Evolutionary conservation across 495 filamentous ascomycete species (phyloP), one percentile per base, ranked within the genome.

Genomic region (Penicillium verhagenii): DNA sequence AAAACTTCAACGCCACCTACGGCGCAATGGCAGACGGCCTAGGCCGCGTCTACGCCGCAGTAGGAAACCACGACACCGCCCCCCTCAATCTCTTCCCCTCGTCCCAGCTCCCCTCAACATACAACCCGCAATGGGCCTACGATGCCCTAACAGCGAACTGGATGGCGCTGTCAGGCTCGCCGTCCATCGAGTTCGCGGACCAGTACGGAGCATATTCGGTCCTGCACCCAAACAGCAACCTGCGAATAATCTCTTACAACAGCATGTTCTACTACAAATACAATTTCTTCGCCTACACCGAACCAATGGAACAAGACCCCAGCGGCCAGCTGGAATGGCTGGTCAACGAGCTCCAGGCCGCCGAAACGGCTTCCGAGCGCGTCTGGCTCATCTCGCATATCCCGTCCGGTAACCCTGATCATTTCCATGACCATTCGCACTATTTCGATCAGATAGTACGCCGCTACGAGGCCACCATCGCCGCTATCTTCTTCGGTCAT

Each of bases 171-270:
- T 74, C 80, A 26, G 72, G 74, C 1, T 21, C 60, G 3, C 33
- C 57, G 1, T 75, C 75, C 23, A 59, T 70, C 2, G 44, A 68
- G 16, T 65, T 63, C 16, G 68, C 68, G 1, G 56, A 64, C 33
- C 60, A 78, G 28, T 77, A 77, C 33, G 82, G 78, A 19, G 72
- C 71, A 3, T 85, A 84, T 53, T 80, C 80, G 3, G 71, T 66
- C 13, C 62, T 71, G 24, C 66, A 77, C 40, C 68, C 71, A 9
- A 57, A 63, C 44, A 66, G 65, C 20, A 73, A 74, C 11, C 71
- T 85, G 3, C 72, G 78, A 14, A 69, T 85, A 38, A 82, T 85
- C 58, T 82, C 79, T 14, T 71, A 82, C 54, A 85, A 79, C 65
- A 84, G 77, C 29, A 76, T 81, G 54, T 70, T 82, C 59, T 84